Percentiles rank a stretch among this genome's conserved stretches.
These are phyloP conservation scores for Ascochyta fabae DNA, from an alignment of 2,329 filamentous ascomycete species.

Conservation along the genomic window DNA sequence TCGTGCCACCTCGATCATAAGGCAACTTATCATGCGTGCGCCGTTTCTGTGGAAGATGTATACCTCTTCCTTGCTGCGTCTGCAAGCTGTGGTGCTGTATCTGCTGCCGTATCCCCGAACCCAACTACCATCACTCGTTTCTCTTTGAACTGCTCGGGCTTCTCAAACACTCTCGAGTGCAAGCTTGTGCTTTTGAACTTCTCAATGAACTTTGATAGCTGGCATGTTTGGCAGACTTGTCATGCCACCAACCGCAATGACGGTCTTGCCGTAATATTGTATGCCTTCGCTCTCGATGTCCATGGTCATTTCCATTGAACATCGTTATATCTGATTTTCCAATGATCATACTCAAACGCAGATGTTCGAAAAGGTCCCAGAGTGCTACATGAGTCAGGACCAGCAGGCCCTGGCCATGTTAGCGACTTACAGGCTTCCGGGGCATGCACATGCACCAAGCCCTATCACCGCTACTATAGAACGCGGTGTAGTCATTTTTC, in stretches of 20 bases:
- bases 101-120: constrained; percentile 36
- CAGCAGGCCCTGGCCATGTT: background rate
- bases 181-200: constrained; percentile 22
- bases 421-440: background rate
- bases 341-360: constrained; percentile 23
- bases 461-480: constrained; percentile 7
- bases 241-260: constrained; percentile 31
- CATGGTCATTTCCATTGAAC: constrained; percentile 20
- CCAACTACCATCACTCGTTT: constrained; percentile 35
- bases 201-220: constrained; percentile 18
- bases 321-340: constrained; percentile 20
- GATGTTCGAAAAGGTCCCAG: constrained; percentile 24
- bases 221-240: constrained; percentile 26
- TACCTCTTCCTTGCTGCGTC: constrained; percentile 24
- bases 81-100: constrained; percentile 31
- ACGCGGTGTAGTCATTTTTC: background rate
- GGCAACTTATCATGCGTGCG: constrained; percentile 20
- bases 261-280: constrained; percentile 29
- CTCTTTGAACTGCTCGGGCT: constrained; percentile 16
- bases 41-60: constrained; percentile 37
- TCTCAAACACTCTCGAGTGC: constrained; percentile 26
- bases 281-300: constrained; percentile 5
- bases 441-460: background rate
- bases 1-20: too few relatives aligned
- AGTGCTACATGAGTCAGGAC: background rate